Evolutionary conservation across 2,329 filamentous ascomycete species (phyloP).

Genomic region (Cytospora mali): DNA sequence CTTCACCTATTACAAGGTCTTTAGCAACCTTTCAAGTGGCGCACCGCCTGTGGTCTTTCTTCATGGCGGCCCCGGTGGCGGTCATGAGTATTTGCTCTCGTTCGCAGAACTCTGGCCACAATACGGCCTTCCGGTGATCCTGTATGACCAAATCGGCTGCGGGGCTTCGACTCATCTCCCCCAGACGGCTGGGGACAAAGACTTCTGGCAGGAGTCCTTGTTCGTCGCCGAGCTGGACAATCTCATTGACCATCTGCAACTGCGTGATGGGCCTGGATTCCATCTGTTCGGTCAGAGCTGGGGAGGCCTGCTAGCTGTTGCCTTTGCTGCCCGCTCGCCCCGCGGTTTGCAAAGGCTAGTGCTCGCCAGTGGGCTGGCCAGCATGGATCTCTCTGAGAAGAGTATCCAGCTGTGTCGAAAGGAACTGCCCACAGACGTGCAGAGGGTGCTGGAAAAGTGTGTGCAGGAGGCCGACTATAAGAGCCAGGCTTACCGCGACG

Average conservation of each 20-base stretch:
- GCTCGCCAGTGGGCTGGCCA: slow-evolving; percentile 36
- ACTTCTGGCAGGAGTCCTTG: slow-evolving; percentile 33
- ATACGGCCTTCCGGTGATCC: slow-evolving; percentile 45
- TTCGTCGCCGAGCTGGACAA: slow-evolving; percentile 34
- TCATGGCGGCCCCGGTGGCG: slow-evolving; percentile 50
- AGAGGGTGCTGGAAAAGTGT: slow-evolving; percentile 14
- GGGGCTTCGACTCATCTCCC: slow-evolving; percentile 50
- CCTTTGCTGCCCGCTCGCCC: slow-evolving; percentile 9
- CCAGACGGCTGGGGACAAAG: slow-evolving; percentile 39
- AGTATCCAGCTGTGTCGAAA: slow-evolving; percentile 14
- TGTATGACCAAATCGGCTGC: slow-evolving; percentile 57
- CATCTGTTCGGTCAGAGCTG: slow-evolving; percentile 21
- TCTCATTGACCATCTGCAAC: slow-evolving; percentile 30
- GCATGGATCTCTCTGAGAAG: slow-evolving; percentile 31
- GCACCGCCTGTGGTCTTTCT: slow-evolving; percentile 16
- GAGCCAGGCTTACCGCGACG: slow-evolving; percentile 17
- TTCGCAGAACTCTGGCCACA: slow-evolving; percentile 19
- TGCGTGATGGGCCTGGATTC: slow-evolving; percentile 29
- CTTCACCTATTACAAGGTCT: slow-evolving; percentile 21
- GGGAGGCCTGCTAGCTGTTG: slow-evolving; percentile 17
- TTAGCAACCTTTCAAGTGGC: slow-evolving; percentile 15
- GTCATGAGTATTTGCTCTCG: slow-evolving; percentile 43
- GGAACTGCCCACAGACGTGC: slow-evolving; percentile 10
- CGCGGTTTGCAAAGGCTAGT: slow-evolving; percentile 34
- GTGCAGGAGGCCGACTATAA: slow-evolving; percentile 11